phyloP scores from a whole-genome alignment of 257 asterid genomes.

The Thymus mandschuricus region DNA sequence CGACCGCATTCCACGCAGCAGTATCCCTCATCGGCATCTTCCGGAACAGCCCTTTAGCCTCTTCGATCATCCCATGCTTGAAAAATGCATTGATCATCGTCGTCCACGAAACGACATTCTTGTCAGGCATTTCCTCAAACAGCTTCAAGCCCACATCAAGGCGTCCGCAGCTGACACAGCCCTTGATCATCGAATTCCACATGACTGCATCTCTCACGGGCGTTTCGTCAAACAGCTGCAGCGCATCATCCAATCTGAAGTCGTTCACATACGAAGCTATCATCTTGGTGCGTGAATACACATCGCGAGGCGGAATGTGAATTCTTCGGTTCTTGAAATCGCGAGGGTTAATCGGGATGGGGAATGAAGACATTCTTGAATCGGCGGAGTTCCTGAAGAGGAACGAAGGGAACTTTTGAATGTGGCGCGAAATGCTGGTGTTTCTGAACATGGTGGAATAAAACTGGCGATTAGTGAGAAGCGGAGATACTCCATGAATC shows the following conservation, averaged over 20 bases:
- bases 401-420: constrained; percentile 35
- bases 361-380: constrained; percentile 18
- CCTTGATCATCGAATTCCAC: constrained; percentile 88
- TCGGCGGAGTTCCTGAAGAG: constrained; percentile 22
- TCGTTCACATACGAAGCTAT: constrained; percentile 50
- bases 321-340: constrained; percentile 36
- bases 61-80: constrained; percentile 62
- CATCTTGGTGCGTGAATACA: constrained; percentile 65
- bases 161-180: constrained; percentile 64
- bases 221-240: constrained; percentile 72
- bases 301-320: constrained; percentile 45
- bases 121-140: constrained; percentile 71
- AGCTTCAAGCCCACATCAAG: constrained; percentile 58
- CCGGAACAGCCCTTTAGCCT: constrained; percentile 64
- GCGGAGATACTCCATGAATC: not conserved
- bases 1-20: constrained; percentile 81
- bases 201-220: constrained; percentile 62
- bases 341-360: constrained; percentile 13
- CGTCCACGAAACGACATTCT: constrained; percentile 81
- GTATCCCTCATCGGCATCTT: constrained; percentile 74
- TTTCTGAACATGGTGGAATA: constrained; percentile 32
- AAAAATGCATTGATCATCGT: constrained; percentile 64
- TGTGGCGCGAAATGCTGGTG: constrained; percentile 41
- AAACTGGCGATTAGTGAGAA: not conserved
- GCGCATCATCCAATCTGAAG: constrained; percentile 60